Evolutionary conservation across 2,329 filamentous ascomycete species (phyloP), one percentile per base, ranked within the genome.

Genomic region (Diaporthe vexans): DNA sequence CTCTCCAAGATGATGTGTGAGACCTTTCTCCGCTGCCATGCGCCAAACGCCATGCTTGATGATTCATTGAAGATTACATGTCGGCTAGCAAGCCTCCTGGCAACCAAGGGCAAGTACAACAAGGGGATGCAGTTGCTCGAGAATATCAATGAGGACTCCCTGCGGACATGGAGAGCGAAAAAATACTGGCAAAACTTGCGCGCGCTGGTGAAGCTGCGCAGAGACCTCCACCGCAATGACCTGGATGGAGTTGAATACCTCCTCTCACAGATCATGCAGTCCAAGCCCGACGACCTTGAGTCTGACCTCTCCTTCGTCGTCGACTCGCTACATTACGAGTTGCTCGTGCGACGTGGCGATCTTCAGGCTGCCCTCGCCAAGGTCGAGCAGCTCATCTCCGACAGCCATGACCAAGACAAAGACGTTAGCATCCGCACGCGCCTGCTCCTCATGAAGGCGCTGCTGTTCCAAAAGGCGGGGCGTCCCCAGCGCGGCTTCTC

Each of bases 21-120:
- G 76, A 87, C 94, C 0, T 95, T 97, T 74, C 86, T 95, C 21
- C 88, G 91, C 71, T 95, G 94, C 76, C 93, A 98, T 79, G 85
- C 88, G 5, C 84, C 85, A 9, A 81, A 86, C 75, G 83, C 87
- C 0, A 82, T 87, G 4, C 90, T 95, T 57, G 95, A 97, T 76
- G 96, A 98, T 78, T 89, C 91, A 67, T 87, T 98, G 43, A 94
- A 93, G 78, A 90, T 94, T 46, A 91, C 88, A 0, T 94, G 94
- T 78, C 91, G 93, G 6, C 88, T 92, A 73, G 93, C 94, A 2
- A 90, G 92, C 75, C 86, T 92, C 83, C 85, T 93, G 8, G 88
- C 90, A 11, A 89, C 92, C 73, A 88, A 86, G 61, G 95, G 96
- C 1, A 88, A 87, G 43, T 97, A 95, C 79, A 89, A 92, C 29